Evolutionary conservation across 1,284 basidiomycete species (phyloP), one percentile per base, ranked within the genome.

Genomic region (Ustilago tritici): DNA sequence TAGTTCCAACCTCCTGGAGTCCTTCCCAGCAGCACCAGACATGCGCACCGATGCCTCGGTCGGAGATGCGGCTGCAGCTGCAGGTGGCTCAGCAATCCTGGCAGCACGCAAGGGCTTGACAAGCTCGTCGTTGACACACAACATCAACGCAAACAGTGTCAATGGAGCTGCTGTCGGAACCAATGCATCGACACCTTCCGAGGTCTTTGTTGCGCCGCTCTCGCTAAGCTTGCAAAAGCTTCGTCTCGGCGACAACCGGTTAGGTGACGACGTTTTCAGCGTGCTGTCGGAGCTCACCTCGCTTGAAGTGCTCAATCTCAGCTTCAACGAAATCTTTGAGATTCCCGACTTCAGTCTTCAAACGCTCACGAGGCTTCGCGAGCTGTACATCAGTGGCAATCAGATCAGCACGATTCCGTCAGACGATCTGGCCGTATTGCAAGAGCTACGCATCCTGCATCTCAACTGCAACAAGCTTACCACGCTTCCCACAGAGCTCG

Each of bases 271-370:
- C 41, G 89, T 91, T 10, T 90, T 98, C 56, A 92, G 91, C 74
- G 88, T 93, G 31, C 88, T 98, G 75, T 91, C 92, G 77, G 89
- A 98, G 12, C 89, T 86, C 14, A 57, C 69, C 23, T 69, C 78
- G 43, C 79, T 86, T 58, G 82, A 90, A 4, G 91, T 95, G 2
- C 90, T 99, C 64, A 99, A 99, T 80, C 88, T 99, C 38, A 95
- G 93, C 65, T 98, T 98, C 88, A 99, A 99, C 87, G 92, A 95
- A 70, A 93, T 99, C 67, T 92, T 93, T 86, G 95, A 97, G 84
- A 90, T 98, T 0, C 88, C 90, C 0, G 73, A 77, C 50, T 89
- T 89, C 38, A 94, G 94, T 74, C 91, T 98, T 79, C 88, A 90
- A 71, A 92, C 91, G 69, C 89, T 93, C 72, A 83, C 86, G 32